Evolutionary conservation across 1,284 basidiomycete genomes (phyloP), one percentile per base, ranked within the genome.

Genomic region (Boletus subluridellus): DNA sequence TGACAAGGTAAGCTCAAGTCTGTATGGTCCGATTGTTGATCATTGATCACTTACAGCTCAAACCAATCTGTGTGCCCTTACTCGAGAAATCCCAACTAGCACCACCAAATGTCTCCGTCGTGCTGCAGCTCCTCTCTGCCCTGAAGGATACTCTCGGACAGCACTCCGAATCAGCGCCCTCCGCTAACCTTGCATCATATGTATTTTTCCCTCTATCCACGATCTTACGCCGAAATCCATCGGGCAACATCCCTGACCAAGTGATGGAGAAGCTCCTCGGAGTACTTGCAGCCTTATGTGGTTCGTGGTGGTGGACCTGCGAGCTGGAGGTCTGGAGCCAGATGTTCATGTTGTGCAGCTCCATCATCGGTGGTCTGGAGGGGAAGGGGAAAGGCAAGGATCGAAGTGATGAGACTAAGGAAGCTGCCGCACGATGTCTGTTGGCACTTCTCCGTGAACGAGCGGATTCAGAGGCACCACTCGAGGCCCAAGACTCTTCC

Each of bases 161-260:
- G 14, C 69, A 84, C 12, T 75, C 78, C 2, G 63, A 73, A 24
- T 72, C 76, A 10, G 49, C 68, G 4, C 79, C 94, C 37, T 78
- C 81, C 1, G 70, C 82, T 0, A 80, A 82, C n/a, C 78, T 94
- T 44, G 83, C 93, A 48, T 87, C 89, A 54, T 98, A 97, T 73
- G 77, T 86, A 37, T 91, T 95, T 74, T 90, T 93, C 65, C 95
- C 95, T 2, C 71, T 97, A 56, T 92, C 92, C 0, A 84, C 86
- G 30, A 83, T 95, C 50, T 80, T 97, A 26, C 86, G 88, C 52
- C 85, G 89, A 35, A 90, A 93, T 67, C 63, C 78, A 9, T 81
- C 86, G 10, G 67, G 79, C 4, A 73, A 79, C 10, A 86, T 95
- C 41, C 90, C 94, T 9, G 90, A 95, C 68, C 84, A 85, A 63